phyloP scores from a whole-genome alignment of 441 rosid genomes.

The Aleurites moluccanus region DNA sequence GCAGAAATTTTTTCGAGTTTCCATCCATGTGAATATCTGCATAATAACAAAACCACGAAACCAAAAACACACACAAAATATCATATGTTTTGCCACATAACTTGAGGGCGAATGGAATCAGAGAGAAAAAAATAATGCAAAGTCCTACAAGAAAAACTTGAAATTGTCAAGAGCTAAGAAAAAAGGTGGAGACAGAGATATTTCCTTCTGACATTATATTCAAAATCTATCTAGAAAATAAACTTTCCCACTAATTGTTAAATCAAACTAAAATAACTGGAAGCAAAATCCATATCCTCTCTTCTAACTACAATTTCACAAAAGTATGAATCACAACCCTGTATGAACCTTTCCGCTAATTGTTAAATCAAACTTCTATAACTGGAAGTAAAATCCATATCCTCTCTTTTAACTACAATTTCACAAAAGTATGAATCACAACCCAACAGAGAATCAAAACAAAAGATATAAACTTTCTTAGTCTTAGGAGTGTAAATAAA shows the following conservation, averaged over 20 bases:
- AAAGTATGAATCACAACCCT: background rate
- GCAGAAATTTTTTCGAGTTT: constrained; percentile 32
- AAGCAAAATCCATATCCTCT: background rate
- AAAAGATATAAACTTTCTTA: background rate
- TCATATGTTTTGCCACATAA: background rate
- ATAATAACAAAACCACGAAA: background rate
- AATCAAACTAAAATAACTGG: background rate
- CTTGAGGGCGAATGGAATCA: background rate
- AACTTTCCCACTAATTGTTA: background rate
- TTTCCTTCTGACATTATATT: background rate
- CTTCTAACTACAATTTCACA: background rate
- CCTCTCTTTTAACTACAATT: background rate
- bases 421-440: background rate
- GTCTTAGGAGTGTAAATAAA: background rate
- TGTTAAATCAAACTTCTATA: background rate
- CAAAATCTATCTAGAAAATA: background rate
- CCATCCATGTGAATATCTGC: constrained; percentile 59
- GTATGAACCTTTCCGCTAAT: background rate
- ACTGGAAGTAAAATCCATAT: background rate
- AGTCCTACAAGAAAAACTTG: background rate
- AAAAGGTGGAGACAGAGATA: background rate
- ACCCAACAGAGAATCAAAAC: background rate
- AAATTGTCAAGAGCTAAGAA: background rate
- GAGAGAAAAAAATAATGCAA: background rate
- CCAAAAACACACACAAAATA: background rate